Evolutionary conservation across 352 stramenopile species (phyloP), one percentile per base, ranked within the genome.

Genomic region (Globisporangium lucens): DNA sequence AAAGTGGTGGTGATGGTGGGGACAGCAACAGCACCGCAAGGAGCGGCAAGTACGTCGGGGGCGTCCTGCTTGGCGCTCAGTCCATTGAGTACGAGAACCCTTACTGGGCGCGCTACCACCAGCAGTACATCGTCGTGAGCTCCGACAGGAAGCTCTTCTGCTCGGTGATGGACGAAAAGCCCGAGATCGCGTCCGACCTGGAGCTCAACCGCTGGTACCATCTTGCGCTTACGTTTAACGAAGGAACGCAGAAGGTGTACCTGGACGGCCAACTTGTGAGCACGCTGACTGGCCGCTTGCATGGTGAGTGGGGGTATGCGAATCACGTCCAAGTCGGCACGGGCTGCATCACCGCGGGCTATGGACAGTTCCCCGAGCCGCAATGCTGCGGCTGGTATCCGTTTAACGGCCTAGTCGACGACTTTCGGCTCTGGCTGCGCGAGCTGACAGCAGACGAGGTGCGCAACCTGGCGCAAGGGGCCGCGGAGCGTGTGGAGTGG

Each of bases 61-160:
- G 51, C 1, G 15, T 56, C 12, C 0, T 56, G 12, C 1, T 56
- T 15, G 51, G 51, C n/a, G 51, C 51, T 12, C 51, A 56, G 24
- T 56, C 51, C 4, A 1, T 30, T 30, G 8, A 15, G 51, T 56
- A 20, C 24, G 27, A 56, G 4, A 24, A 56, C 4, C 51, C 51
- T 10, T 51, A n/a, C 43, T 51, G 43, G 43, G 17, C 43, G 20
- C 29, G 10, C 51, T 56, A 33, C 51, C 51, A 56, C 24, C 51
- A 56, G 24, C 51, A 56, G 51, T 56, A 20, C 51, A n/a, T 33
- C 51, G 22, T 56, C 51, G 51, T 56, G 51, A 56, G 51, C 51
- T 30, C 51, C 24, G 51, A 56, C 10, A 17, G 51, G 12, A 33
- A 30, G 27, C 51, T 56, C 22, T 51, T 51, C 17, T 51, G 43